phyloP scores from a whole-genome alignment of 495 filamentous ascomycete species.

The Daldinia decipiens region DNA sequence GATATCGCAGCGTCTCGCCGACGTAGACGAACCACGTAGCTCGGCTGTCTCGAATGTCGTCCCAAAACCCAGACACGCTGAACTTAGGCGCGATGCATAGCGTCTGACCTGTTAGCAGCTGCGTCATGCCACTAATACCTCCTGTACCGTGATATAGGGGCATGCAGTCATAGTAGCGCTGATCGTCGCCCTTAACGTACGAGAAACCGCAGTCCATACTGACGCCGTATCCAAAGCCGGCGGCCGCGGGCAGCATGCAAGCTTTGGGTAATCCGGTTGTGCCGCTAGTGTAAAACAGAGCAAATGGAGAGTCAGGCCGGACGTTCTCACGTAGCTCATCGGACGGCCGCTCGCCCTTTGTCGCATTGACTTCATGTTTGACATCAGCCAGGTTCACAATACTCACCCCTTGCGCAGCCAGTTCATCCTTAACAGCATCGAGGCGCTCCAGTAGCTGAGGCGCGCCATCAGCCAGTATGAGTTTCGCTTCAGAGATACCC shows the following conservation, averaged over 20 bases:
- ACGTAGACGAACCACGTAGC: constrained; percentile 82
- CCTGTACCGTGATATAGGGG: constrained; percentile 85
- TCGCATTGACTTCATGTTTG: constrained; percentile 58
- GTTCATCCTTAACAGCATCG: constrained; percentile 58
- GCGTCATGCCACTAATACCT: constrained; percentile 62
- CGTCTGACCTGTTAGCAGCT: constrained; percentile 66
- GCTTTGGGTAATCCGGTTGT: constrained; percentile 75
- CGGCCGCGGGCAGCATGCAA: constrained; percentile 62
- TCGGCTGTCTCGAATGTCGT: constrained; percentile 72
- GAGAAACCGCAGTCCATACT: constrained; percentile 43
- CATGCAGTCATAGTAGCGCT: constrained; percentile 82
- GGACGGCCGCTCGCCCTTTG: constrained; percentile 59
- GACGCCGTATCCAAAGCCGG: constrained; percentile 45
- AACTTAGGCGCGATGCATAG: constrained; percentile 77
- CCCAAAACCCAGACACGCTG: constrained; percentile 77
- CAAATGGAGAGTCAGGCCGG: constrained; percentile 61
- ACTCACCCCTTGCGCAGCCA: constrained; percentile 64
- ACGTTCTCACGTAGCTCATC: constrained; percentile 62
- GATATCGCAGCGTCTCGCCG: constrained; percentile 81
- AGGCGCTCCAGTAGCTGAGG: constrained; percentile 63
- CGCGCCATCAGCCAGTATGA: constrained; percentile 75
- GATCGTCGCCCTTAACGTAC: constrained; percentile 46
- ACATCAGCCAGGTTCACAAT: constrained; percentile 62
- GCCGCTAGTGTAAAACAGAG: constrained; percentile 76
- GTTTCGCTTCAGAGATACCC: constrained; percentile 64